Base-by-base conservation (phyloP, 495 filamentous ascomycete genomes). In the Letharia columbiana region DNA sequence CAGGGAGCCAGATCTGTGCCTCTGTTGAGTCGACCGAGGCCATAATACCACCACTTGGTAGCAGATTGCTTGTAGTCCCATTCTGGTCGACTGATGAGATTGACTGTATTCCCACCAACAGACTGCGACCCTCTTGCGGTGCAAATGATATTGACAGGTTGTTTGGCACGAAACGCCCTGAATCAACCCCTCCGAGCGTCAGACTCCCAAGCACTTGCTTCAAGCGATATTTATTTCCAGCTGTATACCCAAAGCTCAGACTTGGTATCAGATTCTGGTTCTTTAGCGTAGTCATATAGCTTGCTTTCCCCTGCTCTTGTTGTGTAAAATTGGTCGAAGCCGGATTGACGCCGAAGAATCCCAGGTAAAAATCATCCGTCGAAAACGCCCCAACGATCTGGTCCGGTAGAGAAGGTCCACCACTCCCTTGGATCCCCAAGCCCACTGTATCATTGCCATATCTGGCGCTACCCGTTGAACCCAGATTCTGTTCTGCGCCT, bases 121-220 rank as follows among this genome's bases (percentile, higher is more conserved):
- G 66, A 63, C 84, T 81, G 13, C 81, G 74, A 44, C 77, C 75
- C 41, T 77, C 70, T 67, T 84, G 80, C 0, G 73, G 74, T 2
- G 77, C 77, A 73, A 85, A 81, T 15, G 70, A 73, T 64, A 85
- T 82, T 10, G 75, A 75, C 37, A 81, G 66, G 47, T 78, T 67
- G 67, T 83, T 84, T 9, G 79, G 74, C 12, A 71, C 71, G 69
- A 83, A 84, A 23, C 80, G 74, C 2, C 81, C 79, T 6, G 75
- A 65, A 69, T 86, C 83, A 67, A 84, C 84, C 7, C 84, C 84
- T 11, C 83, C 83, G 45, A 86, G 78, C 9, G 83, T 83, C 18
- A 86, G 72, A 60, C 79, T 81, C n/a, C 76, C 79, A 56, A 80
- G 77, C 7, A 83, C 80, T 54, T 77, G 73, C 59, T 80, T 79